Percentiles rank a stretch among this genome's conserved stretches.
These are phyloP conservation scores for Fusarium sp. DNA, from an alignment of 2,329 filamentous ascomycete species.

Conservation along the genomic window DNA sequence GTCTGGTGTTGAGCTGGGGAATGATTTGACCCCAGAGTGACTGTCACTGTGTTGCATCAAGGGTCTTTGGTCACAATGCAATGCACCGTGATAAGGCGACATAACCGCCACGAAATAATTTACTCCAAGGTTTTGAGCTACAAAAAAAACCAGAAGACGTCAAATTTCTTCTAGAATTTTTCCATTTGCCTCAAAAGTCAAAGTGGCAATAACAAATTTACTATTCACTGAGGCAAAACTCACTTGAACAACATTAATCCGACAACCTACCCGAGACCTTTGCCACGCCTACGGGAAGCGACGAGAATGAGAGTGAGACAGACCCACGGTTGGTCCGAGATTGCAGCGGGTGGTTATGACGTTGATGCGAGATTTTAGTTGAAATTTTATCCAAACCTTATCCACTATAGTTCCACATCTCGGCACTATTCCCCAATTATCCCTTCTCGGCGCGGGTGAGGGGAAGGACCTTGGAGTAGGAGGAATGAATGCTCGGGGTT, in stretches of 20 bases:
- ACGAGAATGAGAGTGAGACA: background rate
- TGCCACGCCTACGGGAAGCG: conserved; percentile 7
- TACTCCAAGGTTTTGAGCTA: background rate
- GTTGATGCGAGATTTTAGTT: conserved; percentile 15
- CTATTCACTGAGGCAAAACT: background rate
- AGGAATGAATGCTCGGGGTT: conserved; percentile 11
- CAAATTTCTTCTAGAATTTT: background rate
- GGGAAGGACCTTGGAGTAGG: conserved; percentile 26
- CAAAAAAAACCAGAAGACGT: background rate
- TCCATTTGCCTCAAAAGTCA: background rate
- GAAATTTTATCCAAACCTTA: conserved; percentile 16
- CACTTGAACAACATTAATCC: background rate
- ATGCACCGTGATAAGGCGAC: background rate
- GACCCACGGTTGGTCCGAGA: conserved; percentile 5
- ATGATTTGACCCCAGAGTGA: background rate
- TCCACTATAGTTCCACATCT: conserved; percentile 18
- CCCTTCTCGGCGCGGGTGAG: conserved; percentile 25
- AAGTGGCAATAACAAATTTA: background rate
- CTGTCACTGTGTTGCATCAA: background rate
- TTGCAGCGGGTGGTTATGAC: conserved; percentile 19
- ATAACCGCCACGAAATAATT: background rate
- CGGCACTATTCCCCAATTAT: conserved; percentile 35
- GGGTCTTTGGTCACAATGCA: background rate
- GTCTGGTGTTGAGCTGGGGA: background rate
- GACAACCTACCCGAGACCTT: conserved; percentile 19